Evolutionary conservation across 306 rosid genomes (phyloP), one percentile per base, ranked within the genome.

Genomic region (Citrullus mucosospermus): DNA sequence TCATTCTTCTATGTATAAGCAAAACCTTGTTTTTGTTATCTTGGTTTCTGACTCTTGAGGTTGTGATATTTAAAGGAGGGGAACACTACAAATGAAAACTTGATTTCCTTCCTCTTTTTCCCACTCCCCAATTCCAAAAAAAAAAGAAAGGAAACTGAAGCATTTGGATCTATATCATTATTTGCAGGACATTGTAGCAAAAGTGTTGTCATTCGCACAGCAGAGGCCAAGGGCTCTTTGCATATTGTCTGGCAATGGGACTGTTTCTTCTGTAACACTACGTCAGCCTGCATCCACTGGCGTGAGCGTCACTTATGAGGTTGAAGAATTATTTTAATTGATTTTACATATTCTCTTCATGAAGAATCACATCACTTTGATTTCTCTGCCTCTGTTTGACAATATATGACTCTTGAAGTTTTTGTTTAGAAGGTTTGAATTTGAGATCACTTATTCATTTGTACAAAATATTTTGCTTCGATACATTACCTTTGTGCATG

Each of bases 181-280:
- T 78, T 83, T 76, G 80, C 92, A 96, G 99, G 99, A 96, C 82
- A 88, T 96, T 69, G 99, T 84, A 0, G 93, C 91, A 14, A 96
- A 91, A 85, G 68, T 96, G 76, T 79, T 91, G 81, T 81, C 91
- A 7, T 85, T 92, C 71, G 82, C 99, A 57, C 99, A 89, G 84
- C 98, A 89, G 81, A 86, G 98, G 80, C 90, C 97, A 70, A 91
- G 99, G 84, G 99, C 92, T 18, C 71, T 96, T 18, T 92, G 98
- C 88, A 80, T 96, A 76, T 79, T 96, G 85, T 91, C 98, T 0
- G 99, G 98, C 80, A 88, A 84, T 65, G 99, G 99, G 56, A 46
- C 83, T 39, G 91, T 88, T 59, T 96, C 97, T 77, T 91, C 97
- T 1, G 91, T 96, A 70, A 80, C 96, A 69, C 81, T 96, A 58